Conservation (phyloP, 306 rosid species). For the Pyrus bretschneideri region DNA sequence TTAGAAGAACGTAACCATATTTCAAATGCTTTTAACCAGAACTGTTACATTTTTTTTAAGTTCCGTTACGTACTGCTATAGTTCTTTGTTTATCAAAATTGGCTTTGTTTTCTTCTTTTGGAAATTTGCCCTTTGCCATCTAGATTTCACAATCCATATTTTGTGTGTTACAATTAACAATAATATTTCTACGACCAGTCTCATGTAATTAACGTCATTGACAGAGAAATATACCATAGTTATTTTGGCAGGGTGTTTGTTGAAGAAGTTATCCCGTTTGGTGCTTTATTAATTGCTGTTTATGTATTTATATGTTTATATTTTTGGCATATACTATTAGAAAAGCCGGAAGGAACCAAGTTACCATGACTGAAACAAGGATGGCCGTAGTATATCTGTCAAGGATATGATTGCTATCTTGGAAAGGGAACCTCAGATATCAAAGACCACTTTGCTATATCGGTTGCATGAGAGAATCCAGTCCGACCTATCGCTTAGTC, state of each 20-base stretch:
- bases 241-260: background rate
- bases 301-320: background rate
- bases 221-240: background rate
- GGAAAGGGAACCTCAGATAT: slow-evolving; percentile 87
- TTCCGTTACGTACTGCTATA: background rate
- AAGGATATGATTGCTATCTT: slow-evolving; percentile 77
- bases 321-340: slow-evolving; percentile 30
- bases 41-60: background rate
- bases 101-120: background rate
- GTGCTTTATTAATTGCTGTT: background rate
- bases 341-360: slow-evolving; percentile 56
- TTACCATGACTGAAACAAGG: slow-evolving; percentile 24
- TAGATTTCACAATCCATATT: background rate
- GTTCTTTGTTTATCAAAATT: background rate
- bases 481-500: slow-evolving; percentile 39
- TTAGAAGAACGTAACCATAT: background rate
- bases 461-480: slow-evolving; percentile 48
- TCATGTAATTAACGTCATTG: background rate
- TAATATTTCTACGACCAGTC: background rate
- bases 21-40: background rate
- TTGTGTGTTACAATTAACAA: background rate
- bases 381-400: slow-evolving; percentile 53
- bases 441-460: slow-evolving; percentile 53
- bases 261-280: background rate
- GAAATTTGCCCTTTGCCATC: background rate